Evolutionary conservation across 257 asterid genomes (phyloP).

Genomic region (Solanum piurae): DNA sequence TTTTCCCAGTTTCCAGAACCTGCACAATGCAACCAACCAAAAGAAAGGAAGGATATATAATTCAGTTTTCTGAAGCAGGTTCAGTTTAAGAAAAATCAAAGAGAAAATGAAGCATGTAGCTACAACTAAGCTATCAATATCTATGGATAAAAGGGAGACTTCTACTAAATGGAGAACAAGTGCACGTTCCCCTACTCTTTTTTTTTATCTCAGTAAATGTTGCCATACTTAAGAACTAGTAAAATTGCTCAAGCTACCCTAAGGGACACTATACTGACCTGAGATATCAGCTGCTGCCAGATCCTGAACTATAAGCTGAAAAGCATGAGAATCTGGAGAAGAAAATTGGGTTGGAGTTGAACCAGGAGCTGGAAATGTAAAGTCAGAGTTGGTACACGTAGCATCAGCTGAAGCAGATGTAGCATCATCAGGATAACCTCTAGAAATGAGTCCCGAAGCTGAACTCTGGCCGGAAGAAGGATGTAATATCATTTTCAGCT

Average conservation of each 20-base stretch:
- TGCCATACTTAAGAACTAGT: slow-evolving; percentile 11
- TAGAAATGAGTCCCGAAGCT: slow-evolving; percentile 47
- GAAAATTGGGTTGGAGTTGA: slow-evolving; percentile 52
- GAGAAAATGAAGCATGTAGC: slow-evolving; percentile 16
- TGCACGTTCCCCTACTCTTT: not conserved
- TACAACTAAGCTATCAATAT: slow-evolving; percentile 19
- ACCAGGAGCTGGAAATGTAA: slow-evolving; percentile 88
- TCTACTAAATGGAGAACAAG: not conserved
- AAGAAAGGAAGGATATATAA: slow-evolving; percentile 39
- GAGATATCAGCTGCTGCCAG: slow-evolving; percentile 77
- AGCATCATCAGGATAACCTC: slow-evolving; percentile 54
- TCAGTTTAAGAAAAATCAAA: slow-evolving; percentile 16
- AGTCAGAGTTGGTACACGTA: slow-evolving; percentile 73
- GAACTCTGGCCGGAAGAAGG: slow-evolving; percentile 63
- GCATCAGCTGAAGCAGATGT: slow-evolving; percentile 65
- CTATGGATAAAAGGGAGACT: slow-evolving; percentile 8
- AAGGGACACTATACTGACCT: slow-evolving; percentile 65
- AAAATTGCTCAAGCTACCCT: slow-evolving; percentile 21
- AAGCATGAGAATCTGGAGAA: slow-evolving; percentile 60
- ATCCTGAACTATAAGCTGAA: slow-evolving; percentile 93
- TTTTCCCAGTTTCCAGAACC: slow-evolving; percentile 75
- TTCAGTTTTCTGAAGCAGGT: slow-evolving; percentile 15
- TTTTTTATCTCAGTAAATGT: not conserved
- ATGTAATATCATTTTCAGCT: slow-evolving; percentile 84
- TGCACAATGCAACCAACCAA: slow-evolving; percentile 78